These are phyloP conservation scores for Apophysomyces variabilis DNA, from an alignment of 371 early-diverging fungal genomes.

Conservation along the genomic window DNA sequence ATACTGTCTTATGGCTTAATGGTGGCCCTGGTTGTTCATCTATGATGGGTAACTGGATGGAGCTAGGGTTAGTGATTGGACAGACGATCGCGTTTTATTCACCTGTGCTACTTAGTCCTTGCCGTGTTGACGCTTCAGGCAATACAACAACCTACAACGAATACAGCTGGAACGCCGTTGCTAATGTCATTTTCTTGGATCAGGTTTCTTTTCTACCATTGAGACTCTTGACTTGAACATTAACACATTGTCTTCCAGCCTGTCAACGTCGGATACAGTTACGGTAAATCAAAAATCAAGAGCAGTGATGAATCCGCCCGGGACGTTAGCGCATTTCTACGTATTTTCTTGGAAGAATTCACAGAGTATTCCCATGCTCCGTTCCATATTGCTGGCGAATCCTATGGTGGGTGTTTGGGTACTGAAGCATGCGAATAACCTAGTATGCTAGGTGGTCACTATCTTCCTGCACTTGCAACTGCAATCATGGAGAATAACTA, in stretches of 20 bases:
- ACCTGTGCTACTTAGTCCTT: slow-evolving; percentile 42
- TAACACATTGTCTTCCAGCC: slow-evolving; percentile 46
- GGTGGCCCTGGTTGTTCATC: slow-evolving; percentile 86
- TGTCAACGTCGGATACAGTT: slow-evolving; percentile 78
- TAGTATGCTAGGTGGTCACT: slow-evolving; percentile 62
- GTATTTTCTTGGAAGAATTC: slow-evolving; percentile 72
- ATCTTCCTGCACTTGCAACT: slow-evolving; percentile 73
- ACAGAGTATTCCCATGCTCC: slow-evolving; percentile 39
- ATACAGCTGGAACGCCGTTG: slow-evolving; percentile 79
- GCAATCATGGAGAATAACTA: slow-evolving; percentile 66
- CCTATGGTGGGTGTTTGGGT: slow-evolving; percentile 41
- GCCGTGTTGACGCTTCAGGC: slow-evolving; percentile 64
- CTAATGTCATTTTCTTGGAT: slow-evolving; percentile 85
- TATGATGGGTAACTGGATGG: slow-evolving; percentile 81
- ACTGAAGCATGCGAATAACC: neutral
- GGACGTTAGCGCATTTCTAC: slow-evolving; percentile 67
- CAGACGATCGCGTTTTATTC: neutral
- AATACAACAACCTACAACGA: slow-evolving; percentile 60
- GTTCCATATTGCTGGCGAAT: slow-evolving; percentile 68
- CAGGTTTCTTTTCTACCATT: slow-evolving; percentile 36
- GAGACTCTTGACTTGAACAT: neutral
- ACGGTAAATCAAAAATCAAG: slow-evolving; percentile 61
- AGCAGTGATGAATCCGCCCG: slow-evolving; percentile 54
- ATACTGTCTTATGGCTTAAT: slow-evolving; percentile 78
- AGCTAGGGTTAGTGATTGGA: slow-evolving; percentile 54